Evolutionary conservation across 495 filamentous ascomycete genomes (phyloP).

Genomic region (Apiosordaria backusii): DNA sequence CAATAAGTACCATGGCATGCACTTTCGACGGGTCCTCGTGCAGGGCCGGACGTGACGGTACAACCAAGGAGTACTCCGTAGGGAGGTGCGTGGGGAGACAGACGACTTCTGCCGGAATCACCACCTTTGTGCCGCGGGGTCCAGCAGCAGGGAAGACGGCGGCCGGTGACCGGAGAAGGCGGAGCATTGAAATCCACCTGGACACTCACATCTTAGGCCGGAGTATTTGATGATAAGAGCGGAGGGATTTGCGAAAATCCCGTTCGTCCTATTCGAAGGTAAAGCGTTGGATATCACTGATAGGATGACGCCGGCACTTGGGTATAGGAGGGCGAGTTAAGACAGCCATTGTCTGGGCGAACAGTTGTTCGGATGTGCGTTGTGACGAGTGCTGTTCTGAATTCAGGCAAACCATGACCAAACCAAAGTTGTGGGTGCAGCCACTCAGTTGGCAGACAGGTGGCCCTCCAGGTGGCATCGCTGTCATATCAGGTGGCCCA

Average conservation of each 20-base stretch:
- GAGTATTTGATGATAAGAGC: neutral
- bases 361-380: conserved; percentile 25
- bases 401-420: too few species aligned
- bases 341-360: conserved; percentile 25
- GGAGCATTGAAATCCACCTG: neutral
- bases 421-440: conserved; percentile 1
- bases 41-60: conserved; percentile 4
- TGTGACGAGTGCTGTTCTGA: too few species aligned
- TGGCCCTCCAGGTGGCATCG: neutral
- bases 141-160: neutral
- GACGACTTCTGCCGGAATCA: conserved; percentile 5
- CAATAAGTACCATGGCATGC: conserved; percentile 17
- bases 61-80: neutral
- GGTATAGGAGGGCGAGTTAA: conserved; percentile 29
- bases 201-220: neutral
- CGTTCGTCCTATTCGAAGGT: neutral
- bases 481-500: neutral
- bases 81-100: conserved; percentile 6
- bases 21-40: conserved; percentile 10
- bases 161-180: neutral
- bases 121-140: neutral
- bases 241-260: neutral
- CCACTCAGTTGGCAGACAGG: conserved; percentile 17
- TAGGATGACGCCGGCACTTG: conserved; percentile 30
- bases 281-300: conserved; percentile 12